A percentile compares a stretch with the other conserved stretches of the same genome.
These are phyloP conservation scores for Zygnema cylindricum DNA, from an alignment of 139 green algal genomes.

Conservation along the genomic window DNA sequence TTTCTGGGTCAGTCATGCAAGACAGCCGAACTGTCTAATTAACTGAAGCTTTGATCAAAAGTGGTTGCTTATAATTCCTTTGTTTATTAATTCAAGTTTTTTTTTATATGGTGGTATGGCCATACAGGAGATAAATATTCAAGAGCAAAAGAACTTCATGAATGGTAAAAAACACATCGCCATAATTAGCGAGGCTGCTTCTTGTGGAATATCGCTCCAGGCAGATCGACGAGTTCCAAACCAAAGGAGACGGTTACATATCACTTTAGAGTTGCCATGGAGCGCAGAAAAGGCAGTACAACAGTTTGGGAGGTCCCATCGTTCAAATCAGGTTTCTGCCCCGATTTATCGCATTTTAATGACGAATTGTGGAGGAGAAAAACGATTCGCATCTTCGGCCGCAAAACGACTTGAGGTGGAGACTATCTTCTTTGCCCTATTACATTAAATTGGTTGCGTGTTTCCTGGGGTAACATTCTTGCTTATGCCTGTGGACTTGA, in stretches of 20 bases:
- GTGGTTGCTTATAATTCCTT: too few relatives aligned
- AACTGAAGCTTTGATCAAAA: too few relatives aligned
- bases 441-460: too few relatives aligned
- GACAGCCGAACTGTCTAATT: too few relatives aligned
- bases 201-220: slow-evolving; percentile 80
- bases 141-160: slow-evolving; percentile 80
- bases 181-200: slow-evolving; percentile 86
- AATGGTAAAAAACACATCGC: slow-evolving; percentile 82
- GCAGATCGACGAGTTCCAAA: slow-evolving; percentile 61
- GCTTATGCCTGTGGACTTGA: too few relatives aligned
- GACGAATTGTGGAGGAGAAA: slow-evolving; percentile 71
- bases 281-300: slow-evolving; percentile 75
- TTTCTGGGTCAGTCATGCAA: too few relatives aligned
- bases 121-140: slow-evolving; percentile 74
- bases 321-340: slow-evolving; percentile 74
- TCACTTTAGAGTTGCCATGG: slow-evolving; percentile 48
- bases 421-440: not conserved
- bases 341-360: slow-evolving; percentile 76
- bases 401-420: slow-evolving; percentile 59
- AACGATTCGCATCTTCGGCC: slow-evolving; percentile 64
- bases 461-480: too few relatives aligned
- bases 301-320: slow-evolving; percentile 80
- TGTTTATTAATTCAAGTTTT: too few relatives aligned
- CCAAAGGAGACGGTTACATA: slow-evolving; percentile 4
- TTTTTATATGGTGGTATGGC: too few relatives aligned